phyloP scores from a whole-genome alignment of 352 stramenopile genomes.

The Phytopythium kandeliae region DNA sequence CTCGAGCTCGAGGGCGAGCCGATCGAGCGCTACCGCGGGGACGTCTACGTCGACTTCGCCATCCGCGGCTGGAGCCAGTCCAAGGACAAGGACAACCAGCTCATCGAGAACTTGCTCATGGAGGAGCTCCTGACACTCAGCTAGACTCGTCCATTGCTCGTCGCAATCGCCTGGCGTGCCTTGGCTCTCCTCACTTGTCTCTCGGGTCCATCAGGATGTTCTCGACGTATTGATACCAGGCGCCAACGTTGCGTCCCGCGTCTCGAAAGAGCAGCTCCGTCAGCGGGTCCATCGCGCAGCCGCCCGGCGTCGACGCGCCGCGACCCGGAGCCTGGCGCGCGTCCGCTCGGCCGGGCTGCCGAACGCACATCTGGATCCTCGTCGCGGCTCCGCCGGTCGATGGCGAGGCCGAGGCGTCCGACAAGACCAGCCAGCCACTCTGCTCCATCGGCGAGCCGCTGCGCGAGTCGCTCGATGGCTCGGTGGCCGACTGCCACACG shows the following conservation, averaged over 20 bases:
- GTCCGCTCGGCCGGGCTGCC: background rate
- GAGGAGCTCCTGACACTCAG: background rate
- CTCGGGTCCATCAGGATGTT: conserved; percentile 55
- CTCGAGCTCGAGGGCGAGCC: conserved; percentile 1
- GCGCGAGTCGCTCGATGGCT: no score
- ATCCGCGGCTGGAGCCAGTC: conserved; percentile 5
- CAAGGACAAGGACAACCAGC: conserved; percentile 3
- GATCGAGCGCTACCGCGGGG: background rate
- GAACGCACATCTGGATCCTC: conserved; percentile 45
- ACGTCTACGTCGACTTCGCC: conserved; percentile 2
- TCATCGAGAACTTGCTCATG: conserved; percentile 8
- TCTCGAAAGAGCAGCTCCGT: conserved; percentile 36
- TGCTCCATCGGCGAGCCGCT: conserved; percentile 19
- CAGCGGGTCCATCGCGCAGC: conserved; percentile 8
- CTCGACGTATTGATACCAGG: conserved; percentile 42
- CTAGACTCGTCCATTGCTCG: background rate
- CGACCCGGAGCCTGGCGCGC: background rate
- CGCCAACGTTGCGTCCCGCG: conserved; percentile 31
- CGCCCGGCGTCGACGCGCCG: background rate
- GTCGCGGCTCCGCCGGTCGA: conserved; percentile 10
- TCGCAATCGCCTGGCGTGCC: no score
- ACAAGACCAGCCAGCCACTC: conserved; percentile 29
- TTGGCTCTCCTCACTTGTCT: no score
- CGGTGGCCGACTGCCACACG: conserved; percentile 14
- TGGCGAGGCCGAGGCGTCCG: conserved; percentile 6